Conservation (phyloP, 2,329 filamentous ascomycete species). For the Trichoderma guizhouense region DNA sequence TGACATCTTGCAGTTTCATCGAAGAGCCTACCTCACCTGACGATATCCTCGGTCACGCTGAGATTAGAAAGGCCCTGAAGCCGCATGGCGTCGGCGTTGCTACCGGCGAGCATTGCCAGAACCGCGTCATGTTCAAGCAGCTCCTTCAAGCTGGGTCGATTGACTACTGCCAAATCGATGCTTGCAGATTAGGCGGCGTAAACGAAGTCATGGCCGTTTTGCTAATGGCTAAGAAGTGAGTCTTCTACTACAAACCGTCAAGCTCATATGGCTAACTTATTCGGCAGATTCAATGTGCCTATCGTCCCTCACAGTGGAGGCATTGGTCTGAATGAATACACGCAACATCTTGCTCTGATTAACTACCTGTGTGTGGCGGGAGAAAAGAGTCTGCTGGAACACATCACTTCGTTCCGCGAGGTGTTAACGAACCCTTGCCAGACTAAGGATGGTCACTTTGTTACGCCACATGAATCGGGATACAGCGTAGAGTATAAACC, state of each 20-base stretch:
- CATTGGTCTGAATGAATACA: conserved; percentile 22
- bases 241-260: neutral
- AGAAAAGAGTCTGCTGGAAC: conserved; percentile 20
- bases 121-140: conserved; percentile 91
- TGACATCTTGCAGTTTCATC: conserved; percentile 65
- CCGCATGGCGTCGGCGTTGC: conserved; percentile 76
- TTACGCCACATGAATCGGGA: conserved; percentile 17
- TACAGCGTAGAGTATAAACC: conserved; percentile 20
- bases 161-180: conserved; percentile 84
- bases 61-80: conserved; percentile 73
- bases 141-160: conserved; percentile 74
- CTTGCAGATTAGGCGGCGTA: conserved; percentile 81
- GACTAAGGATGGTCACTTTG: conserved; percentile 20
- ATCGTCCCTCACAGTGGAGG: conserved; percentile 21
- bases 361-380: conserved; percentile 20
- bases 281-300: conserved; percentile 17
- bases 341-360: conserved; percentile 19
- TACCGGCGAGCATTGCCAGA: conserved; percentile 92
- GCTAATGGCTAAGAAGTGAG: conserved; percentile 50
- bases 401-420: conserved; percentile 18
- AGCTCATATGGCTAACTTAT: neutral
- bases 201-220: conserved; percentile 91
- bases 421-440: conserved; percentile 9
- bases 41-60: conserved; percentile 82
- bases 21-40: conserved; percentile 89